Evolutionary conservation across 2,329 filamentous ascomycete genomes (phyloP).

Genomic region (Aspergillus quadricinctus): DNA sequence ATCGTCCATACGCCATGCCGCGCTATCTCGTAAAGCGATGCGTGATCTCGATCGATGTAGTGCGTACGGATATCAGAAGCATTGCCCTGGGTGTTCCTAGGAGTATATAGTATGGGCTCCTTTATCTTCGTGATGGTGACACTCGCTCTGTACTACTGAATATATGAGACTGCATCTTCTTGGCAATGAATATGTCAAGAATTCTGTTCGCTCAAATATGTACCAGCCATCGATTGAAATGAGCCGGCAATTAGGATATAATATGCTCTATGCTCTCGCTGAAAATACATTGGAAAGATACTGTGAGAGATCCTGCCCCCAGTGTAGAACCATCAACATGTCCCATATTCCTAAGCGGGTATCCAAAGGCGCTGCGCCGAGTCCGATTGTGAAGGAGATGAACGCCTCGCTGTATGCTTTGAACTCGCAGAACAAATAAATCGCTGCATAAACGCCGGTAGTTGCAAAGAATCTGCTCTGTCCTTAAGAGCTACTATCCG

Average conservation of each 20-base stretch:
- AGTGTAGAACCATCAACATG: neutral
- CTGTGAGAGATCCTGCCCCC: neutral
- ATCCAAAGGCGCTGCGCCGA: neutral
- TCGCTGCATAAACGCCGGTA: constrained; percentile 17
- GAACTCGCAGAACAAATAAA: constrained; percentile 5
- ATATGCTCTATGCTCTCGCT: neutral
- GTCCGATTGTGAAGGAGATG: neutral
- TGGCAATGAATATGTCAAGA: neutral
- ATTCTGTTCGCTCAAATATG: neutral
- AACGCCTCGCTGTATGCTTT: constrained; percentile 18
- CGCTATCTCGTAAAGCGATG: no score
- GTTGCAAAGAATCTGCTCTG: constrained; percentile 11
- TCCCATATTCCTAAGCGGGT: neutral
- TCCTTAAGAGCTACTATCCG: constrained; percentile 14
- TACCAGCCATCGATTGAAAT: neutral
- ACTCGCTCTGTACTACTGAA: no score
- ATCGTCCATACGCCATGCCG: no score
- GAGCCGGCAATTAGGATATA: neutral
- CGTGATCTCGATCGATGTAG: no score
- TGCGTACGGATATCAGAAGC: no score
- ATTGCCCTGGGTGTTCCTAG: no score
- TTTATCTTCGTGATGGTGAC: no score
- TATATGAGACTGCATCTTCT: no score
- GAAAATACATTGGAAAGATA: neutral
- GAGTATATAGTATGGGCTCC: no score